Evolutionary conservation across 306 rosid species (phyloP), one percentile per base, ranked within the genome.

Genomic region (Vicia faba): DNA sequence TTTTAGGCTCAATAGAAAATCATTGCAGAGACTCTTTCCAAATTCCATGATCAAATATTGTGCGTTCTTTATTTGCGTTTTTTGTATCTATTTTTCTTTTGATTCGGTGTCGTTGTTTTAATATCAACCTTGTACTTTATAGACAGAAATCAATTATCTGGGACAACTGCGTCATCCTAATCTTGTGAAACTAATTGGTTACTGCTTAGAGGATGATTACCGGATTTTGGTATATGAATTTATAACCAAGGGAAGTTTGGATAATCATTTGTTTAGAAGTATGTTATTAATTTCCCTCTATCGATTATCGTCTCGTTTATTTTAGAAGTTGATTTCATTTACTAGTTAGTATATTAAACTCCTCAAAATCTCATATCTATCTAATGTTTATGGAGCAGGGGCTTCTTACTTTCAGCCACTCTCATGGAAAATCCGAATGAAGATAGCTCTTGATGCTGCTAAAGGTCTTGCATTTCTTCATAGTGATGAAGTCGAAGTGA

Each of bases 381-480:
- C n/a, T 55, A 25, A 28, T 73, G 68, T 49, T 75, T 74, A 20
- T 61, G 86, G 53, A 61, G 48, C 79, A 89, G 98, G 96, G 75
- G 71, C 84, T 69, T 83, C 98, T 75, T 81, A 84, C 80, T 72
- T 88, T 80, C 95, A 83, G 69, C 98, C 97, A 6, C 88, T 89
- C 78, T 86, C 98, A 11, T 93, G 98, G 98, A 82, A 74, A 60
- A 79, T 76, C 40, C 89, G 98, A 13, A 68, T 93, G 96, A 93
- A 79, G 80, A 80, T 93, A 60, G 85, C 96, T 31, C 86, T 89
- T 44, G 89, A 85, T 46, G 91, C 98, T 69, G 98, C 98, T 1
- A 89, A 81, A 68, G 98, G 98, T 57, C 85, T 92, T 64, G 98
- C 96, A 58, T 92, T 72, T 76, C 98, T 92, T 75, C 98, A 93